Percentiles rank a stretch among this genome's conserved stretches.
phyloP scores from a whole-genome alignment of 352 stramenopile genomes.

The Phytophthora brassicae region DNA sequence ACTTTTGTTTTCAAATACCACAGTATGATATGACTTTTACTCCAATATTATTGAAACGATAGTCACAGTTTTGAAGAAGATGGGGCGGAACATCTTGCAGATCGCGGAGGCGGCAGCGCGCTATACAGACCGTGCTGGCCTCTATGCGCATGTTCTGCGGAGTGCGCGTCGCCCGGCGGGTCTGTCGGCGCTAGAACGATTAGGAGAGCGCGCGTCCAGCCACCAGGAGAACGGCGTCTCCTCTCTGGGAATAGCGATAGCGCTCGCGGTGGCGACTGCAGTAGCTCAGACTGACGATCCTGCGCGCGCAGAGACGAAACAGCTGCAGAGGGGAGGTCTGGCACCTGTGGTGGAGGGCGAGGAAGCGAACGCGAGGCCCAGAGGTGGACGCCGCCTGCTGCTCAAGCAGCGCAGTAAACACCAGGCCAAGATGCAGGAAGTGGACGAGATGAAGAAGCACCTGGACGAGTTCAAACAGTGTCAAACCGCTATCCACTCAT shows the following conservation, averaged over 20 bases:
- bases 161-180: not conserved
- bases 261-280: too few species aligned
- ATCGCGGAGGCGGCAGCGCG: constrained; percentile 3
- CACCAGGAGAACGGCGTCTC: not conserved
- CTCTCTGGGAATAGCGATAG: constrained; percentile 9
- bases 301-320: too few species aligned
- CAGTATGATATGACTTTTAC: too few species aligned
- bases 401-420: constrained; percentile 68
- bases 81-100: constrained; percentile 9
- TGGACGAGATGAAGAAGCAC: constrained; percentile 65
- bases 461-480: constrained; percentile 64
- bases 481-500: constrained; percentile 40
- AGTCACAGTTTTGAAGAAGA: constrained; percentile 7
- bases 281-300: too few species aligned
- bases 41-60: too few species aligned
- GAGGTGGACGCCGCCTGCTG: constrained; percentile 38
- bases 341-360: too few species aligned
- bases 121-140: not conserved
- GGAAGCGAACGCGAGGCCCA: constrained; percentile 16
- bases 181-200: not conserved
- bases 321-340: too few species aligned
- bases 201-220: not conserved
- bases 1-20: too few species aligned
- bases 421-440: constrained; percentile 60
- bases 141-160: not conserved